Conservation (phyloP, 805 yeast species). For the Candida loeiensis region DNA sequence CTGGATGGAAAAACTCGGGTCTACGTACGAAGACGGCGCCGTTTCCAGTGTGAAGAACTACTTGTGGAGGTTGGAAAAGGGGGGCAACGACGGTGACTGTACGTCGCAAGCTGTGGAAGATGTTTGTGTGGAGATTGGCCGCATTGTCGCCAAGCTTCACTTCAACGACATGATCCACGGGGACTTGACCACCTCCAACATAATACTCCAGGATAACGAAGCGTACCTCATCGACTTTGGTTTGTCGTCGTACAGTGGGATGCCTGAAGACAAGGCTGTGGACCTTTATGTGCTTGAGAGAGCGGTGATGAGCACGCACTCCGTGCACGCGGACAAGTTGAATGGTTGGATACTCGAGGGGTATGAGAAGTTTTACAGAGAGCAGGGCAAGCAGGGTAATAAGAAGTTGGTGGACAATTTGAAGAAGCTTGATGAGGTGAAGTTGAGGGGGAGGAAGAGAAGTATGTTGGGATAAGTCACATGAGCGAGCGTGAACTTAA, state of each 20-base stretch:
- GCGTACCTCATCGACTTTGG: constrained; percentile 90
- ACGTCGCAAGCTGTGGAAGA: constrained; percentile 35
- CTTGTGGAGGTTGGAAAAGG: constrained; percentile 58
- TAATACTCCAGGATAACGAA: constrained; percentile 45
- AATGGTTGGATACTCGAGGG: constrained; percentile 73
- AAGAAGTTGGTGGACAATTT: constrained; percentile 51
- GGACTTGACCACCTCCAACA: constrained; percentile 87
- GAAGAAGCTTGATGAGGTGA: constrained; percentile 72
- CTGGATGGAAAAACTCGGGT: constrained; percentile 84
- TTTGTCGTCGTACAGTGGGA: constrained; percentile 66
- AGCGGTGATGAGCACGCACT: constrained; percentile 89
- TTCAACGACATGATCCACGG: constrained; percentile 82
- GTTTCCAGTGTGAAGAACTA: constrained; percentile 68
- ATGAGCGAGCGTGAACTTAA: background rate
- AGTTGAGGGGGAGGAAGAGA: constrained; percentile 91
- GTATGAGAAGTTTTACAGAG: constrained; percentile 42
- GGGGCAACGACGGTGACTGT: constrained; percentile 18
- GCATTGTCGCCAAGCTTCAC: constrained; percentile 68
- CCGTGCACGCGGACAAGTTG: constrained; percentile 61
- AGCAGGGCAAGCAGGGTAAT: constrained; percentile 29
- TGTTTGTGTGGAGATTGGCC: constrained; percentile 57
- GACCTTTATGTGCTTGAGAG: constrained; percentile 92
- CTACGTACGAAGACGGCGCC: constrained; percentile 45
- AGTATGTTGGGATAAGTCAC: constrained; percentile 73
- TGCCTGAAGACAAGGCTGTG: constrained; percentile 94